A percentile compares a stretch with the other conserved stretches of the same genome.
These are phyloP conservation scores for Trametes polyzona DNA, from an alignment of 1,284 basidiomycete species.

Conservation along the genomic window DNA sequence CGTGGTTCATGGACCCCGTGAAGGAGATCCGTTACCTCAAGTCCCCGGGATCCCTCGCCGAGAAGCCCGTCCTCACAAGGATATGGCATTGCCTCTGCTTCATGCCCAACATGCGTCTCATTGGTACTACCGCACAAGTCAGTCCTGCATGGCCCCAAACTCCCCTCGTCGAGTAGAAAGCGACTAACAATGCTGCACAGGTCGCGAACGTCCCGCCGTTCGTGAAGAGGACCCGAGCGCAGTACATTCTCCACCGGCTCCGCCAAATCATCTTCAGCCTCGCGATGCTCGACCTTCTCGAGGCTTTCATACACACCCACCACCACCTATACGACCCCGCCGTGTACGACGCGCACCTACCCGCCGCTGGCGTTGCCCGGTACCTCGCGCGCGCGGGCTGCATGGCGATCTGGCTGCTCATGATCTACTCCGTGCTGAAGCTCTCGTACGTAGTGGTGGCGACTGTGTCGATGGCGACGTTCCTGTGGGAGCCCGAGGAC, in stretches of 20 bases:
- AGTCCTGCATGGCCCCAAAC: neutral
- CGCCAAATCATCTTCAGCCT: neutral
- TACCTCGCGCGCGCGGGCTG: slow-evolving; percentile 13
- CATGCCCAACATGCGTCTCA: slow-evolving; percentile 12
- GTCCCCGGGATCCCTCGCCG: neutral
- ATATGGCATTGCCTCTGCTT: slow-evolving; percentile 14
- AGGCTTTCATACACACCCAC: slow-evolving; percentile 17
- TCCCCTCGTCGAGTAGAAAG: neutral
- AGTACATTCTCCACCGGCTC: slow-evolving; percentile 6
- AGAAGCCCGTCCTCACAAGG: slow-evolving; percentile 1
- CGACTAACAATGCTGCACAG: neutral
- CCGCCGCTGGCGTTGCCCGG: neutral
- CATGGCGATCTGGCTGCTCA: slow-evolving; percentile 12
- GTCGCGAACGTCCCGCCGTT: slow-evolving; percentile 13
- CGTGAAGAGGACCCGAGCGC: neutral
- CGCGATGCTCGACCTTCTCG: slow-evolving; percentile 17
- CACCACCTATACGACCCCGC: slow-evolving; percentile 16
- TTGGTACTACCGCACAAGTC: slow-evolving; percentile 21
- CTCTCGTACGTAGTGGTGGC: slow-evolving; percentile 30
- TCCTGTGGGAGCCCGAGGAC: slow-evolving; percentile 29
- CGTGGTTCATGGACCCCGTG: slow-evolving; percentile 14
- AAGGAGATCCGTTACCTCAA: slow-evolving; percentile 7
- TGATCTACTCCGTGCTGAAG: slow-evolving; percentile 26
- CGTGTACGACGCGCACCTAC: slow-evolving; percentile 1
- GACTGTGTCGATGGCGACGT: slow-evolving; percentile 29